A percentile compares a stretch with the other conserved stretches of the same genome.
Evolutionary conservation across 768 basidiomycete genomes (phyloP).

Genomic region (Lanmaoa pseudosensibilis): DNA sequence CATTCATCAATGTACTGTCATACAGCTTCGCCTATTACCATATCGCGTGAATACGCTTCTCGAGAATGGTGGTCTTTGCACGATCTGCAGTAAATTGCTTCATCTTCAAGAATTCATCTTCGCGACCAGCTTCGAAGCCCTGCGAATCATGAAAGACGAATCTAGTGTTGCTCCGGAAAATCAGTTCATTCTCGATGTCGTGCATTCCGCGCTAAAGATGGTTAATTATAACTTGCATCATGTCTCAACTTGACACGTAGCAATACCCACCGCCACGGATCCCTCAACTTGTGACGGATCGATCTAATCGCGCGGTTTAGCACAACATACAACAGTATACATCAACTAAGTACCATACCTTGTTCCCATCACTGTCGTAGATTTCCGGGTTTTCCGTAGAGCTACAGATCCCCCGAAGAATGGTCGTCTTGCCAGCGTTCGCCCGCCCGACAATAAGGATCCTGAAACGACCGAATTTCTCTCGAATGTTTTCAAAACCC

Average conservation of each 20-base stretch:
- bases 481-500: background rate
- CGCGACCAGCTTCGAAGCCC: conserved; percentile 8
- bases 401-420: conserved; percentile 5
- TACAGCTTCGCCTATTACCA: background rate
- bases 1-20: background rate
- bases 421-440: conserved; percentile 7
- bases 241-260: no score
- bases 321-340: background rate
- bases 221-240: no score
- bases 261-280: background rate
- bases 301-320: background rate
- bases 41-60: conserved; percentile 8
- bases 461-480: background rate
- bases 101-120: background rate
- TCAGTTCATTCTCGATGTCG: background rate
- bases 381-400: conserved; percentile 5
- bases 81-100: conserved; percentile 7
- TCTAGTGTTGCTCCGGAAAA: conserved; percentile 1
- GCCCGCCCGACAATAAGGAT: conserved; percentile 2
- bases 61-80: background rate
- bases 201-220: background rate
- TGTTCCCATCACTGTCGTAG: conserved; percentile 1
- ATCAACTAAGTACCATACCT: background rate
- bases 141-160: conserved; percentile 6
- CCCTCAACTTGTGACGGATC: conserved; percentile 1